Base-by-base conservation (phyloP, 441 rosid genomes). In the Iberis amara region DNA sequence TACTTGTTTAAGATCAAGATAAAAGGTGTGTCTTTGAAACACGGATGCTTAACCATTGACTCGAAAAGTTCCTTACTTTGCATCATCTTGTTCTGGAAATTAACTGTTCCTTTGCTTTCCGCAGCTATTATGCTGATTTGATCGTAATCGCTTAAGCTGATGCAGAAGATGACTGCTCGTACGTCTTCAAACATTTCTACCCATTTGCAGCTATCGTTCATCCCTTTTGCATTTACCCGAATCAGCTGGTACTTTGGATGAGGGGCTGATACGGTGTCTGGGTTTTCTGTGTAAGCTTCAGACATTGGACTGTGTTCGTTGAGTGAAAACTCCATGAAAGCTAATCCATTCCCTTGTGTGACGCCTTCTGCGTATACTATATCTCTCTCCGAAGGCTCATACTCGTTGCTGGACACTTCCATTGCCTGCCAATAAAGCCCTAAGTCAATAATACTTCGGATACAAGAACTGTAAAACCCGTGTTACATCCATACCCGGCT, bases 161-260 rank as follows among this genome's bases (percentile, higher is more conserved):
- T 75, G 31, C 99, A 94, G 89, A 94, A 89, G 41, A 89, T 69
- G 4, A 89, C 84, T 4, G 73, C 87, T 1, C 86, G 77, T 46
- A 86, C 99, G 3, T 89, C 99, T 85, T 94, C 99, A 13, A 89
- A 89, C 97, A 94, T 94, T 62, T 89, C 96, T 1, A 94, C 89
- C 99, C 99, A 94, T 70, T 94, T 94, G 80, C 97, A 94, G 14
- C 97, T 96, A 58, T 89, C 96, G 21, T 75, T 89, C 96, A 86
- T 85, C 50, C 96, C 95, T 62, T 81, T 89, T 0, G 96, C 96
- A 37, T 86, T 89, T 36, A 94, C 83, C 11, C 97, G 72, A 39
- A 94, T 86, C 11, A 94, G 85, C 64, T 94, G 95, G 61, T 89
- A 94, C 99, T 70, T 94, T 61, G 86, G 80, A 53, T 72, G 67